Evolutionary conservation across 2,329 filamentous ascomycete genomes (phyloP).

Genomic region (Aspergillus latus): DNA sequence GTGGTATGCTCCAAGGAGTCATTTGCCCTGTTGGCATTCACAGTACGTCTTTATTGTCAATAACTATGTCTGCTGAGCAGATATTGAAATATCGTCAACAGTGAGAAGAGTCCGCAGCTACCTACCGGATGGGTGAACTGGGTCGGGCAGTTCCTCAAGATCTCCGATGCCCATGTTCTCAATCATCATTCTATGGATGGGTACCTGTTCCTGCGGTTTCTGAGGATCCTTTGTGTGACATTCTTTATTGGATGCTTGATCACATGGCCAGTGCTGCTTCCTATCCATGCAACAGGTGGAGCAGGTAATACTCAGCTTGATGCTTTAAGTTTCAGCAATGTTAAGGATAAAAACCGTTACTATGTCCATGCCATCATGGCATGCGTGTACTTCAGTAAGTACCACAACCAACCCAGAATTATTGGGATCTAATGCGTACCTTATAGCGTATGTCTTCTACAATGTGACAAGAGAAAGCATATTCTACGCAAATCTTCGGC

Average conservation of each 20-base stretch:
- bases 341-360: constrained; percentile 62
- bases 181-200: constrained; percentile 89
- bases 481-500: constrained; percentile 85
- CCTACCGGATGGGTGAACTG: constrained; percentile 54
- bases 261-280: constrained; percentile 85
- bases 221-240: constrained; percentile 74
- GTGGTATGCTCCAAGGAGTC: constrained; percentile 48
- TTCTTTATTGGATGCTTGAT: constrained; percentile 79
- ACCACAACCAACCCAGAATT: neutral
- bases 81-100: constrained; percentile 16
- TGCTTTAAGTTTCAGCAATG: constrained; percentile 75
- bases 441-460: constrained; percentile 72
- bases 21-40: constrained; percentile 42
- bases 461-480: constrained; percentile 83
- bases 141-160: constrained; percentile 53
- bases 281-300: constrained; percentile 81
- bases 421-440: neutral
- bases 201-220: constrained; percentile 85
- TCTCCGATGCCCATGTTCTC: constrained; percentile 75
- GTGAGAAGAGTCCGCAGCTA: constrained; percentile 50
- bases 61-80: neutral
- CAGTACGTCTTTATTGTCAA: constrained; percentile 31
- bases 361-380: constrained; percentile 77
- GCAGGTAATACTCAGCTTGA: constrained; percentile 68
- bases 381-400: constrained; percentile 61